Evolutionary conservation across 352 stramenopile genomes (phyloP).

Genomic region (Hyaloperonospora arabidopsidis): DNA sequence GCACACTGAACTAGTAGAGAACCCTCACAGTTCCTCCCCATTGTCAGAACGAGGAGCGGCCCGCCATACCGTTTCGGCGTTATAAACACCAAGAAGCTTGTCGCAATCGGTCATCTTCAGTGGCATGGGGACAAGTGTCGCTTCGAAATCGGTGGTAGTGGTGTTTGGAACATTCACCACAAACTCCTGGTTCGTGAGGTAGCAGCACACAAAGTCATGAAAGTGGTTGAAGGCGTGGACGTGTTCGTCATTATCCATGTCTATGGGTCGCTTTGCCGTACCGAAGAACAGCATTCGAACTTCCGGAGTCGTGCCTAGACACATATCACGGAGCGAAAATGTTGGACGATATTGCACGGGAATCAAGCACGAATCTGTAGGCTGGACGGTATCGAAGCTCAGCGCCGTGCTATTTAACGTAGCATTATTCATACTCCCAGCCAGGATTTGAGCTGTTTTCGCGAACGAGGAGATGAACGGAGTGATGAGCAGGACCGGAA

Average conservation of each 20-base stretch:
- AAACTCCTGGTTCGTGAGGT: constrained; percentile 20
- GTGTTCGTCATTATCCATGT: constrained; percentile 13
- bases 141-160: constrained; percentile 3
- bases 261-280: constrained; percentile 10
- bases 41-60: too few species aligned
- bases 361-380: constrained; percentile 12
- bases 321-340: constrained; percentile 24
- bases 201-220: constrained; percentile 26
- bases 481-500: constrained; percentile 23
- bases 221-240: constrained; percentile 24
- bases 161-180: constrained; percentile 17
- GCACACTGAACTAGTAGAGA: too few species aligned
- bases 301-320: constrained; percentile 11
- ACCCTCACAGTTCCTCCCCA: too few species aligned
- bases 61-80: neutral
- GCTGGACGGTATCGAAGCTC: constrained; percentile 9
- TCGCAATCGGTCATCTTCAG: constrained; percentile 15
- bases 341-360: constrained; percentile 11
- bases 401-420: neutral
- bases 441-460: constrained; percentile 7
- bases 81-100: constrained; percentile 11
- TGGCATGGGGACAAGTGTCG: constrained; percentile 6
- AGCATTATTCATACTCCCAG: neutral
- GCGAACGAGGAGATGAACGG: constrained; percentile 21
- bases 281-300: constrained; percentile 23